Evolutionary conservation across 441 rosid genomes (phyloP).

Genomic region (Rhodomyrtus psidioides): DNA sequence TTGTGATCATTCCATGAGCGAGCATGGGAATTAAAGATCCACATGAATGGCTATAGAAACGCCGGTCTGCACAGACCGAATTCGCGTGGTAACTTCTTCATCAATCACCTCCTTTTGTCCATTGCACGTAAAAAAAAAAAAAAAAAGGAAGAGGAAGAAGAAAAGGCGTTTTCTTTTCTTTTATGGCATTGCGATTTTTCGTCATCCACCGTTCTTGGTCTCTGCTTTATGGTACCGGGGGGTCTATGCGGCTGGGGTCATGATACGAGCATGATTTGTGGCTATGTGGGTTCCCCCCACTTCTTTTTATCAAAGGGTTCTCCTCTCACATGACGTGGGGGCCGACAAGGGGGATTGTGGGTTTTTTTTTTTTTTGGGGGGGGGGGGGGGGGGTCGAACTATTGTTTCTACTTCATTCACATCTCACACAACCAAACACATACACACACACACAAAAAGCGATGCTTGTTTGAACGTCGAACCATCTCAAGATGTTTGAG

Average conservation of each 20-base stretch:
- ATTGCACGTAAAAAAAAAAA: too few relatives aligned
- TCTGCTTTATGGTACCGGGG: not conserved
- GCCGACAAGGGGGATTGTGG: not conserved
- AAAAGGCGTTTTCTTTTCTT: too few relatives aligned
- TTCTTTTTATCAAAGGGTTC: not conserved
- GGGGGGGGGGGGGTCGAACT: too few relatives aligned
- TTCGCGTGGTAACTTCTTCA: not conserved
- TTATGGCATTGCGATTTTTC: not conserved
- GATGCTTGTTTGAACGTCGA: not conserved
- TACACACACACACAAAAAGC: too few relatives aligned
- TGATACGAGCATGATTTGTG: constrained; percentile 18
- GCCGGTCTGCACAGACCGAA: accelerated
- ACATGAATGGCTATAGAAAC: not conserved
- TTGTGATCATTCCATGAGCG: not conserved
- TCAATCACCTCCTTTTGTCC: too few relatives aligned
- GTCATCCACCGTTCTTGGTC: not conserved
- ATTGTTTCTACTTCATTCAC: constrained; percentile 1
- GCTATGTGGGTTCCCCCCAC: not conserved
- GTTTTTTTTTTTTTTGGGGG: too few relatives aligned
- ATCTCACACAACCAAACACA: not conserved
- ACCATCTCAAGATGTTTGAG: not conserved
- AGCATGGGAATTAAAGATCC: not conserved
- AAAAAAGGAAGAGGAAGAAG: too few relatives aligned
- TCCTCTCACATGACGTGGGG: not conserved
- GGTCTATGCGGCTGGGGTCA: not conserved